Percentiles rank a stretch among this genome's conserved stretches.
Evolutionary conservation across 805 yeast species (phyloP).

Genomic region (Wickerhamomyces ciferrii): DNA sequence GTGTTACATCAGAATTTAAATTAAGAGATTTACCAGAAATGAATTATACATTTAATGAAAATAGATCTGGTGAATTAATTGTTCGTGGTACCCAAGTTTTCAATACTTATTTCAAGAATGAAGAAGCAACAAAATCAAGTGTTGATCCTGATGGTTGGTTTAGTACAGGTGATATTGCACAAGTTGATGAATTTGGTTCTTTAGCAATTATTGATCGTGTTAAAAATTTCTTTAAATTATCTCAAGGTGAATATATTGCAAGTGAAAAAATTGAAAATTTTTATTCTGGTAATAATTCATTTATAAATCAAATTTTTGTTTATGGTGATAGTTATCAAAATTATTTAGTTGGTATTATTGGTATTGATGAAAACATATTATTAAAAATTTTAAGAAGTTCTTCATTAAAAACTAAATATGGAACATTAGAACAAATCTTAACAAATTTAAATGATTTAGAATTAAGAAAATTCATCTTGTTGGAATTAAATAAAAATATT

Average conservation of each 20-base stretch:
- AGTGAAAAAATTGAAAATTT: constrained; percentile 71
- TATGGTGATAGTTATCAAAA: constrained; percentile 60
- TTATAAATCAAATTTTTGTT: constrained; percentile 47
- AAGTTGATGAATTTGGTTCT: constrained; percentile 45
- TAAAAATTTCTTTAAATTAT: constrained; percentile 68
- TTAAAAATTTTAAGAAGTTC: constrained; percentile 12
- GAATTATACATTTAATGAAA: constrained; percentile 40
- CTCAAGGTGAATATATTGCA: constrained; percentile 67
- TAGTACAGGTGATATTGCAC: constrained; percentile 62
- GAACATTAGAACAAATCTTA: constrained; percentile 17
- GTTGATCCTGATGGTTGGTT: constrained; percentile 61
- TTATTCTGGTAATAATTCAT: constrained; percentile 48
- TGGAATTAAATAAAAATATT: constrained; percentile 31
- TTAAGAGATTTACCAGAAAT: constrained; percentile 61
- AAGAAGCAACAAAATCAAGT: constrained; percentile 46
- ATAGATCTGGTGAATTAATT: constrained; percentile 54
- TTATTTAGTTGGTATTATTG: constrained; percentile 55
- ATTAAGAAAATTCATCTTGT: constrained; percentile 31
- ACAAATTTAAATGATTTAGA: constrained; percentile 22
- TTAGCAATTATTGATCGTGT: constrained; percentile 66
- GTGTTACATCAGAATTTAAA: constrained; percentile 49
- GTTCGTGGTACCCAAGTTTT: constrained; percentile 64
- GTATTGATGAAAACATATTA: constrained; percentile 45
- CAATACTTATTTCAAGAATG: constrained; percentile 48
- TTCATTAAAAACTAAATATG: constrained; percentile 7